These are phyloP conservation scores for Oryza nivara DNA, from an alignment of 176 grass and related monocot genomes.

Conservation along the genomic window DNA sequence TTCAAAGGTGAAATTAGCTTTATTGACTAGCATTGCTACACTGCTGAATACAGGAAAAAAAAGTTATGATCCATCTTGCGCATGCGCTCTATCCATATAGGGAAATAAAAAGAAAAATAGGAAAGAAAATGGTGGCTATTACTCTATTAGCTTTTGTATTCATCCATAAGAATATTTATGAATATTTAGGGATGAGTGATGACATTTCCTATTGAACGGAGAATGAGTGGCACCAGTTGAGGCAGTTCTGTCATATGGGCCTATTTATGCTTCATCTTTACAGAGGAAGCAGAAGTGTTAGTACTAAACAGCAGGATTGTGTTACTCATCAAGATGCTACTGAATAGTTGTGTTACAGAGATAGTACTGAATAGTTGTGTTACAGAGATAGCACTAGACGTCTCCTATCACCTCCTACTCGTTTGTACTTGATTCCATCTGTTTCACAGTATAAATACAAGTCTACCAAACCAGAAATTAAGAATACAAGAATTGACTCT, in stretches of 20 bases:
- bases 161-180: not conserved
- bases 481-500: not conserved
- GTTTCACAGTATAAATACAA: not conserved
- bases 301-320: not conserved
- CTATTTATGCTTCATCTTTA: not conserved
- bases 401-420: too few relatives aligned
- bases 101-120: not conserved
- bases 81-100: constrained; percentile 9
- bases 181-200: not conserved
- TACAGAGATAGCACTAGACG: too few relatives aligned
- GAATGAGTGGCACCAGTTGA: not conserved
- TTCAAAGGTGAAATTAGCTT: constrained; percentile 40
- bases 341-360: not conserved
- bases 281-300: not conserved
- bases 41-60: constrained; percentile 27
- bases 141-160: not conserved
- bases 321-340: not conserved
- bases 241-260: not conserved
- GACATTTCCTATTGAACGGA: not conserved
- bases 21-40: constrained; percentile 29
- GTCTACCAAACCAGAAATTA: not conserved
- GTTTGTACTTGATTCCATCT: not conserved
- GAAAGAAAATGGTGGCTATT: constrained; percentile 5
- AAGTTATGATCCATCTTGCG: not conserved
- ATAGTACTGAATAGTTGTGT: not conserved